Evolutionary conservation across 257 asterid genomes (phyloP).

Genomic region (Gentiana straminea): DNA sequence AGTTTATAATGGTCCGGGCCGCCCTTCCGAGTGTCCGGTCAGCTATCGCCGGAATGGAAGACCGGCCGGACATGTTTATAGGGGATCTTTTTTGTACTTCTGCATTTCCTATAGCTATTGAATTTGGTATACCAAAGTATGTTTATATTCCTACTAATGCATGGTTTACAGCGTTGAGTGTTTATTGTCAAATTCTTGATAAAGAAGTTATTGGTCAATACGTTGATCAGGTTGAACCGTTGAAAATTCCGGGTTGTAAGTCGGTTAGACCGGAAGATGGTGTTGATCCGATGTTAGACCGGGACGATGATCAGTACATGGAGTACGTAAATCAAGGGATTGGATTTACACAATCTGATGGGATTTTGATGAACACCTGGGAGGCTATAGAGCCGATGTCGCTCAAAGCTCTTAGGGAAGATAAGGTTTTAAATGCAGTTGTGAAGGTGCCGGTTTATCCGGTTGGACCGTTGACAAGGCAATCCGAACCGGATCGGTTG

Average conservation of each 20-base stretch:
- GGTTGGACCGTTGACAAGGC: slow-evolving; percentile 47
- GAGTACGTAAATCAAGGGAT: slow-evolving; percentile 25
- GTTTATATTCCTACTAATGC: slow-evolving; percentile 35
- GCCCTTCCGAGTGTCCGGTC: slow-evolving; percentile 36
- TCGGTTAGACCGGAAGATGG: slow-evolving; percentile 63
- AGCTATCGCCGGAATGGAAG: slow-evolving; percentile 26
- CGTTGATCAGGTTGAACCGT: slow-evolving; percentile 23
- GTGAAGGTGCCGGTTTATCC: slow-evolving; percentile 40
- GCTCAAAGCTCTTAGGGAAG: slow-evolving; percentile 30
- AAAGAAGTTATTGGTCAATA: slow-evolving; percentile 33
- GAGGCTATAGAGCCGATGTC: slow-evolving; percentile 40
- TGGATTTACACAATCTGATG: slow-evolving; percentile 26
- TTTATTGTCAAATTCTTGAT: slow-evolving; percentile 44
- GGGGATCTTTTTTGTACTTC: slow-evolving; percentile 46
- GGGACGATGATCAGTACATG: slow-evolving; percentile 30
- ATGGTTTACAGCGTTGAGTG: slow-evolving; percentile 38
- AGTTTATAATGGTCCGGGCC: slow-evolving; percentile 31
- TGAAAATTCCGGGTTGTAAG: slow-evolving; percentile 56
- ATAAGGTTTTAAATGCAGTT: slow-evolving; percentile 15
- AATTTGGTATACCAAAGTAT: slow-evolving; percentile 38
- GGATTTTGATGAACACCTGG: slow-evolving; percentile 64
- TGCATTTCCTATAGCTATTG: slow-evolving; percentile 33
- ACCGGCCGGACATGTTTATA: slow-evolving; percentile 40
- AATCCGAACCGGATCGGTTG: slow-evolving; percentile 7
- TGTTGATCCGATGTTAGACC: slow-evolving; percentile 55